Conservation (phyloP, 495 filamentous ascomycete genomes). For the Podospora australis region DNA sequence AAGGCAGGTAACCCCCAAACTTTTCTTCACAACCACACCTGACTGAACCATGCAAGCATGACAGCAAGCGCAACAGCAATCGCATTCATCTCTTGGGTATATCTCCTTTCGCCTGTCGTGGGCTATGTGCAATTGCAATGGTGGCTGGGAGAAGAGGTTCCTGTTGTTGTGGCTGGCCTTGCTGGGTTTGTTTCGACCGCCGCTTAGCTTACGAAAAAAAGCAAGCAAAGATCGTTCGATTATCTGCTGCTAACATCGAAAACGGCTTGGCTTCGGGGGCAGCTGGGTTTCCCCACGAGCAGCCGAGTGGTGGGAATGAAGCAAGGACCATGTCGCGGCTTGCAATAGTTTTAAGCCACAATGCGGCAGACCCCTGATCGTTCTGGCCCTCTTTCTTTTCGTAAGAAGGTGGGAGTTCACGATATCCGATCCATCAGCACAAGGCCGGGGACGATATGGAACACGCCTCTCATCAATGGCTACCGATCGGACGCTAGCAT, state of each 20-base stretch:
- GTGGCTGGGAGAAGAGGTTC: constrained; percentile 1
- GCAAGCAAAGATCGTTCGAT: constrained; percentile 17
- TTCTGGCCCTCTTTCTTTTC: too few species aligned
- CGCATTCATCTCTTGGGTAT: neutral
- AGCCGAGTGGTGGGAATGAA: neutral
- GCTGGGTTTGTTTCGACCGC: neutral
- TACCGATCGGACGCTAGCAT: too few species aligned
- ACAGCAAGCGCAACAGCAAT: neutral
- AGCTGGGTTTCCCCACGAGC: neutral
- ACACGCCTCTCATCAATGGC: too few species aligned
- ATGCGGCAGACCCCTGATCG: too few species aligned
- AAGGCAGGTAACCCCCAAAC: neutral
- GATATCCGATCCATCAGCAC: too few species aligned
- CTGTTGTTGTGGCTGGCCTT: constrained; percentile 1
- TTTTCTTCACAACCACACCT: neutral
- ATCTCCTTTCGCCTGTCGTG: neutral
- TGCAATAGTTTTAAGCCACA: too few species aligned
- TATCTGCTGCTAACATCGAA: constrained; percentile 2
- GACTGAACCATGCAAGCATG: neutral
- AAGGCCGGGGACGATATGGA: too few species aligned
- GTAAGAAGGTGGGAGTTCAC: too few species aligned
- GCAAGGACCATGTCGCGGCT: too few species aligned
- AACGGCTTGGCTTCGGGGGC: constrained; percentile 3
- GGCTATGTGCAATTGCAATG: neutral
- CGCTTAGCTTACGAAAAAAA: constrained; percentile 16